Evolutionary conservation across 2,329 filamentous ascomycete genomes (phyloP), one percentile per base, ranked within the genome.

Genomic region (Cyphellophora europaea): DNA sequence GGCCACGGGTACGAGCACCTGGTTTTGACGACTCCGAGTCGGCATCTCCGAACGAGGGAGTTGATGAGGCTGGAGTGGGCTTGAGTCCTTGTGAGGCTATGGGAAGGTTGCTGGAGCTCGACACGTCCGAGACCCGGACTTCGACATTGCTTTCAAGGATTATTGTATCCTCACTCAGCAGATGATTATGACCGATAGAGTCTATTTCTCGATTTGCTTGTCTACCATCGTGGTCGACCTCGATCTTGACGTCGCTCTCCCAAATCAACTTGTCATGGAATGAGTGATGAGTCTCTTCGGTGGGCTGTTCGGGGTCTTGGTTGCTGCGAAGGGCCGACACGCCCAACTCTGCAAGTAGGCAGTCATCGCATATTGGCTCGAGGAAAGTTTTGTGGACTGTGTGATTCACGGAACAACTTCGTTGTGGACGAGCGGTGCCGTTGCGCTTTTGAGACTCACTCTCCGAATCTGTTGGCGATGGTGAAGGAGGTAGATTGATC

Each of bases 311-410:
- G 19, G 19, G 10, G 19, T 11, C 28, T 11, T 14, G 11, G 14
- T 11, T 5, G 29, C 14, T 11, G 27, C 14, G 15, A 4, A 3
- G 15, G 6, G 14, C 18, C n/a, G 8, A 4, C 27, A 11, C 14
- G 25, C 6, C 14, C 10, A 41, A 21, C 17, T 44, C 43, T 27
- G 38, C 32, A 10, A 43, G 27, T 6, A 49, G 32, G 32, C 47
- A 49, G 18, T 47, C 41, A 15, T 49, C 45, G 30, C 45, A 49
- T 19, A 49, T 43, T 11, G 41, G 47, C 23, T 49, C 47, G 10
- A 48, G 34, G 21, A 49, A 49, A n/a, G 38, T 36, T 27, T 35
- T 43, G 15, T 44, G 19, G n/a, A 45, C 40, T 5, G 25, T 36
- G 10, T 17, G 21, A 30, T 41, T 41, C 16, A 36, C 16, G n/a